Conservation (phyloP, 176 grass and related monocot genomes). For the Poa annua region DNA sequence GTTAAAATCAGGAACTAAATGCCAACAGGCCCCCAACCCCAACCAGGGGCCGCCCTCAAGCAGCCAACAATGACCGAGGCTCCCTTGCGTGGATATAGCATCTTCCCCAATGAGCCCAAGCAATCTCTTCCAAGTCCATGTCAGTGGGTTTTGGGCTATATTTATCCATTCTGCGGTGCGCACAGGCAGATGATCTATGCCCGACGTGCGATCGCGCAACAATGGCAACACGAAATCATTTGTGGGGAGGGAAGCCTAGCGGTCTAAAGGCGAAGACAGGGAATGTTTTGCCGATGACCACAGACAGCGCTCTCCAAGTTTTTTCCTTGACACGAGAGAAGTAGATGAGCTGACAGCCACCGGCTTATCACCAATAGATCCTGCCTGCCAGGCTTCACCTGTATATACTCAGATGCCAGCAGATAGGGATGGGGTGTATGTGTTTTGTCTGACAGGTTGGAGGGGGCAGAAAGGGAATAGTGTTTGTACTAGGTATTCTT, state of each 20-base stretch:
- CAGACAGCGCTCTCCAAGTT: slow-evolving; percentile 36
- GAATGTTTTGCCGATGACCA: slow-evolving; percentile 27
- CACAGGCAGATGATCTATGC: slow-evolving; percentile 26
- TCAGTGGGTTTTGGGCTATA: slow-evolving; percentile 39
- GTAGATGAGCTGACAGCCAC: slow-evolving; percentile 27
- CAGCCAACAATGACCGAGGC: slow-evolving; percentile 66
- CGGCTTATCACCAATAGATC: slow-evolving; percentile 18
- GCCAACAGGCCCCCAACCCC: slow-evolving; percentile 91
- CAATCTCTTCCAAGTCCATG: slow-evolving; percentile 9
- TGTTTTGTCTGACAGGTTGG: slow-evolving; percentile 40
- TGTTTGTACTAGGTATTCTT: slow-evolving; percentile 74
- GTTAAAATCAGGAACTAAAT: slow-evolving; percentile 78
- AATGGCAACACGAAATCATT: slow-evolving; percentile 13
- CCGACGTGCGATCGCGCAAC: slow-evolving; percentile 23
- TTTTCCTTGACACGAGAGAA: slow-evolving; percentile 43
- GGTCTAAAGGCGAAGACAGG: not conserved
- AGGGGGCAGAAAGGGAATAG: slow-evolving; percentile 43
- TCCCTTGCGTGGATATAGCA: slow-evolving; percentile 79
- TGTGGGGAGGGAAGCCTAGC: slow-evolving; percentile 26
- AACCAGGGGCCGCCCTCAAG: slow-evolving; percentile 94
- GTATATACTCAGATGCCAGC: slow-evolving; percentile 62
- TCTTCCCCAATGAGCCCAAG: slow-evolving; percentile 5
- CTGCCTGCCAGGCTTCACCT: slow-evolving; percentile 48
- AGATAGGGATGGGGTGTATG: slow-evolving; percentile 44
- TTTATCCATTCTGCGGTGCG: slow-evolving; percentile 10